Evolutionary conservation across 331 rosid genomes (phyloP), one percentile per base, ranked within the genome.

Genomic region (Erythrophleum ivorense): DNA sequence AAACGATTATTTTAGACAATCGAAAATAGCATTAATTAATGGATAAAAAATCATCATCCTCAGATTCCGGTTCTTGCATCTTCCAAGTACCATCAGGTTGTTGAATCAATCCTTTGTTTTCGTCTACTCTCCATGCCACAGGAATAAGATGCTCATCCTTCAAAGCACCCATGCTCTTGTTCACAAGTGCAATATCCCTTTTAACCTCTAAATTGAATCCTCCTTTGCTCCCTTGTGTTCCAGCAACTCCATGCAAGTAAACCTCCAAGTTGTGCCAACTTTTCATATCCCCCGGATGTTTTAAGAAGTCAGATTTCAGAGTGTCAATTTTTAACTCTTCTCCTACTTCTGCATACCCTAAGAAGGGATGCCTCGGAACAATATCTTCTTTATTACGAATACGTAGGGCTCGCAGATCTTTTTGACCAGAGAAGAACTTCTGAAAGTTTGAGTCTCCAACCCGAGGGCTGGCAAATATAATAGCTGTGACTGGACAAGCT

Each of bases 91-190:
- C 93, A 81, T 94, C 94, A 0, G 5, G 63, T 72, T 83, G 91
- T 48, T 92, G 96, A 85, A 84, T 89, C 92, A 91, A 87, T 38
- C 91, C 92, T 74, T 91, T 94, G 38, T 92, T 80, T 80, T 89
- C 53, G 7, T 57, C 76, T 6, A 88, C 80, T 49, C 89, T 80
- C 98, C 98, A 94, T 0, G 85, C 81, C 9, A 14, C 70, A 1
- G 94, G 98, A 45, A 89, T 87, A 68, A 81, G 80, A 79, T 79
- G 88, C 75, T 87, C 91, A 9, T 90, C 93, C 76, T 90, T 89
- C 31, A 92, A 72, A 46, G 62, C 89, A 77, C 81, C 91, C 1
- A 18, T 45, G 57, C 36, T 68, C 71, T 90, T 94, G 76, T 92
- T 94, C 0, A 81, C 31, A 57, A 85, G 78, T 49, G 83, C 81